Base-by-base conservation (phyloP, 805 yeast genomes). In the Saturnispora gosingensis region DNA sequence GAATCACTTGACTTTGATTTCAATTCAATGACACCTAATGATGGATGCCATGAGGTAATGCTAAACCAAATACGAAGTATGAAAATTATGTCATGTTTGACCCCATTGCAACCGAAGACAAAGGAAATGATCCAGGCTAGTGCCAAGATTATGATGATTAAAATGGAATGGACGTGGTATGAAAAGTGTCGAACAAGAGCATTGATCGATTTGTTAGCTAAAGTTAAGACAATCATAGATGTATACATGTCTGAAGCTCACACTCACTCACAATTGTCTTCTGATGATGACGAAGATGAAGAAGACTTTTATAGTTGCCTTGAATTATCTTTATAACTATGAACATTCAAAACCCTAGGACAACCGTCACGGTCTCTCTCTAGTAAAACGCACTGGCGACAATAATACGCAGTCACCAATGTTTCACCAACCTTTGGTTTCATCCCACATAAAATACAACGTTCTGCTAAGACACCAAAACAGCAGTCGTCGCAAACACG, bases 291-390 rank as follows among this genome's bases (percentile, higher is more conserved):
- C 30, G 53, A 51, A 46, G 43, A 49, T 16, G 34, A 16, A 20
- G 43, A 15, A 30, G 40, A 40, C n/a, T 45, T 38, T 27, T 39
- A 38, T 25, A 30, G 50, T 22, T 45, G 50, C 30, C 42, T 40
- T 22, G 43, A 48, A 34, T 48, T 38, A 22, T 48, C 49, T 45
- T 45, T 50, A 42, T 45, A 45, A 39, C 27, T 43, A 28, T 49
- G 97, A 45, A 88, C 71, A 61, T 88, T 90, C 16, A 84, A 65
- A 49, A 90, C 80, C 58, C 83, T 77, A 1, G 97, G 97, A 69
- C 98, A 90, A 0, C 98, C 98, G 64, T 90, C 97, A 43, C 96
- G 71, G 62, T 86, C 88, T 60, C 80, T 81, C 62, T 89, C 97
- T 40, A 78, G 61, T 46, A 78, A 63, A 5, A 88, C 90, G 66